A percentile compares a stretch with the other conserved stretches of the same genome.
These are phyloP conservation scores for Furcasterigmium furcatum DNA, from an alignment of 2,329 filamentous ascomycete species.

Conservation along the genomic window DNA sequence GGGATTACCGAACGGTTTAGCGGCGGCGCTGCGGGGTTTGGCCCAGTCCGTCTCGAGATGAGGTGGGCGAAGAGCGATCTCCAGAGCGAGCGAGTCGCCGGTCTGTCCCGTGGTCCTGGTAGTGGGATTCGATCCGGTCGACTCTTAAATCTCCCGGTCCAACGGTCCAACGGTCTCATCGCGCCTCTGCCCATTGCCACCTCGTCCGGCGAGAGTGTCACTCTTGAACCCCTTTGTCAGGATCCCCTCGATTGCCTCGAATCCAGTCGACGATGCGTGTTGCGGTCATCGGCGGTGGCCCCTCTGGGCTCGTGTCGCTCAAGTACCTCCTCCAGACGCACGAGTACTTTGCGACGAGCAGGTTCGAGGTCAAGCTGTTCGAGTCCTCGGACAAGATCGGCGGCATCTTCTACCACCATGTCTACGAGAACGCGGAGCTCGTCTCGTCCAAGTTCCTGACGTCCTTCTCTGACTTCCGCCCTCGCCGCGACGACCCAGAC, in stretches of 20 bases:
- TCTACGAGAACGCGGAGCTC: constrained; percentile 45
- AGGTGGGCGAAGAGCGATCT: too few species aligned
- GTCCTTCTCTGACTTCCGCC: constrained; percentile 45
- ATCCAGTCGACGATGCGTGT: constrained; percentile 26
- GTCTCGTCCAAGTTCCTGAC: constrained; percentile 49
- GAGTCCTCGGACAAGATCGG: constrained; percentile 39
- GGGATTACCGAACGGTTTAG: not conserved
- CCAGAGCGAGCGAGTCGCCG: too few species aligned
- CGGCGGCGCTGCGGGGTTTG: not conserved
- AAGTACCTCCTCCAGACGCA: constrained; percentile 35
- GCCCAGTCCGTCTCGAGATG: not conserved
- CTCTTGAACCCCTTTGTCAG: not conserved
- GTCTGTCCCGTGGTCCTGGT: too few species aligned
- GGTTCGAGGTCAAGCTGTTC: constrained; percentile 39
- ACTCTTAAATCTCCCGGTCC: too few species aligned
- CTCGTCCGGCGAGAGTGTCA: too few species aligned
- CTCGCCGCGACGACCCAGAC: constrained; percentile 35
- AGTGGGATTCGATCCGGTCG: too few species aligned
- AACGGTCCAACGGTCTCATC: too few species aligned
- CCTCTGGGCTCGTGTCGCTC: constrained; percentile 36
- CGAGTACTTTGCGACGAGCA: constrained; percentile 28
- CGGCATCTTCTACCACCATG: constrained; percentile 42
- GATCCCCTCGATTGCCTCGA: not conserved
- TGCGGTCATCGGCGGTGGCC: constrained; percentile 39
- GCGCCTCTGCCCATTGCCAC: too few species aligned